Percentiles rank a stretch among this genome's conserved stretches.
Evolutionary conservation across 164 flowering plant species (phyloP).

Genomic region (Umbellularia californica): DNA sequence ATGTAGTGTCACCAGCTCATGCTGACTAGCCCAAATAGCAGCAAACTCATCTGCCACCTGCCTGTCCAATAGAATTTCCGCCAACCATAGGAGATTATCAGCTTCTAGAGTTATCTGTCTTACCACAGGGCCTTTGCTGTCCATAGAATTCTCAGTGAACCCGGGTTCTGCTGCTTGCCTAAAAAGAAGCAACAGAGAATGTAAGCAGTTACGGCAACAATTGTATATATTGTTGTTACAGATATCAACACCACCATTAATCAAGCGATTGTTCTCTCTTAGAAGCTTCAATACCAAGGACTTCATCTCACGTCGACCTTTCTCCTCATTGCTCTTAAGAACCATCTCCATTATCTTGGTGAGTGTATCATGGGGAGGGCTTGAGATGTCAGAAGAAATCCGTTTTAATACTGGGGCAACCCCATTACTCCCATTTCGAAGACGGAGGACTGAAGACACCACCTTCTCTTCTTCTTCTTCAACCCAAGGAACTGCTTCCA

Average conservation of each 20-base stretch:
- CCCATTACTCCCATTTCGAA: constrained; percentile 47
- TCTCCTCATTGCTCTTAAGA: constrained; percentile 84
- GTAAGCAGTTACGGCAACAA: constrained; percentile 57
- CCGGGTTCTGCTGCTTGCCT: constrained; percentile 60
- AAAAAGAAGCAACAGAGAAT: constrained; percentile 47
- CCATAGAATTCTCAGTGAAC: constrained; percentile 30
- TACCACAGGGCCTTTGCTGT: constrained; percentile 40
- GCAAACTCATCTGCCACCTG: constrained; percentile 83
- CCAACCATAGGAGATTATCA: constrained; percentile 89
- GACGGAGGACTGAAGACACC: constrained; percentile 58
- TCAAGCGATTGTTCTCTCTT: constrained; percentile 48
- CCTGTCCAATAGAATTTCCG: constrained; percentile 70
- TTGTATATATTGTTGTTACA: constrained; percentile 50
- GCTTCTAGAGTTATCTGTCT: constrained; percentile 64
- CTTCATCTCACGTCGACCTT: constrained; percentile 93
- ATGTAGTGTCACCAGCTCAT: constrained; percentile 67
- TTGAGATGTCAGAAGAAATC: constrained; percentile 48
- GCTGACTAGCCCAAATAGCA: constrained; percentile 65
- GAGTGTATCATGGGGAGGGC: constrained; percentile 61
- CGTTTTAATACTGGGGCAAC: constrained; percentile 70
- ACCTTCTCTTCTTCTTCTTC: constrained; percentile 98
- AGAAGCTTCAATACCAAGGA: constrained; percentile 77
- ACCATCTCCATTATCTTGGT: constrained; percentile 75
- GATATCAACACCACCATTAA: constrained; percentile 38
- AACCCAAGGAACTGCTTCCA: constrained; percentile 98